These are phyloP conservation scores for Monosporascus sp. DNA, from an alignment of 2,329 filamentous ascomycete genomes.

Conservation along the genomic window DNA sequence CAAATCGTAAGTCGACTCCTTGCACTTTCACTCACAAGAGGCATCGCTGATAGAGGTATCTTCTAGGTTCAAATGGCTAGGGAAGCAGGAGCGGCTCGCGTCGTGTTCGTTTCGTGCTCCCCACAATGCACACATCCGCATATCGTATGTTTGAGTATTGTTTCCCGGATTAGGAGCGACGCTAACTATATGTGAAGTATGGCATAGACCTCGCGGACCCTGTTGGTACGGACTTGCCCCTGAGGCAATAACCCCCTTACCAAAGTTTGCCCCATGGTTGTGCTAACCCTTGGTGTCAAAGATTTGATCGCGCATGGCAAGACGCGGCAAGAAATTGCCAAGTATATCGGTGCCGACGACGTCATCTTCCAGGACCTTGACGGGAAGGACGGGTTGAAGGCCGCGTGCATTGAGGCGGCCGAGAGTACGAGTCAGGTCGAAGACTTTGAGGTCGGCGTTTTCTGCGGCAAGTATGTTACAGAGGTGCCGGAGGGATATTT, in stretches of 20 bases:
- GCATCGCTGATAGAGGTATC: background rate
- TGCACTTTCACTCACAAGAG: background rate
- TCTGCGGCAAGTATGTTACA: slow-evolving; percentile 83
- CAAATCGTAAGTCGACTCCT: background rate
- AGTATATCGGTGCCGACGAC: slow-evolving; percentile 61
- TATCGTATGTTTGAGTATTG: background rate
- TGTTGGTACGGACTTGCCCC: too few species aligned
- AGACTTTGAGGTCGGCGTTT: slow-evolving; percentile 82
- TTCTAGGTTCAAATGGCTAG: background rate
- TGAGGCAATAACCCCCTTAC: too few species aligned
- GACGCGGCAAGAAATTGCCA: slow-evolving; percentile 32
- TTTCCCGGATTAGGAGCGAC: background rate
- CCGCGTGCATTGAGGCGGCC: slow-evolving; percentile 67
- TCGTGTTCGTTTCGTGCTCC: background rate
- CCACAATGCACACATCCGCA: background rate
- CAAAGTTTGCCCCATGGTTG: too few species aligned
- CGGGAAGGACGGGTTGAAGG: slow-evolving; percentile 78
- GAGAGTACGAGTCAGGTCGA: slow-evolving; percentile 43
- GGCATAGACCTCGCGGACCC: background rate
- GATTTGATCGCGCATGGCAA: background rate
- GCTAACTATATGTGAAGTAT: background rate
- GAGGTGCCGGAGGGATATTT: slow-evolving; percentile 77
- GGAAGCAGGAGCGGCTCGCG: background rate
- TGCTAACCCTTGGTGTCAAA: background rate
- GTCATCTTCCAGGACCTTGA: slow-evolving; percentile 73